A percentile compares a stretch with the other conserved stretches of the same genome.
Evolutionary conservation across 139 green algal genomes (phyloP).

Genomic region (Mesostigma viride): DNA sequence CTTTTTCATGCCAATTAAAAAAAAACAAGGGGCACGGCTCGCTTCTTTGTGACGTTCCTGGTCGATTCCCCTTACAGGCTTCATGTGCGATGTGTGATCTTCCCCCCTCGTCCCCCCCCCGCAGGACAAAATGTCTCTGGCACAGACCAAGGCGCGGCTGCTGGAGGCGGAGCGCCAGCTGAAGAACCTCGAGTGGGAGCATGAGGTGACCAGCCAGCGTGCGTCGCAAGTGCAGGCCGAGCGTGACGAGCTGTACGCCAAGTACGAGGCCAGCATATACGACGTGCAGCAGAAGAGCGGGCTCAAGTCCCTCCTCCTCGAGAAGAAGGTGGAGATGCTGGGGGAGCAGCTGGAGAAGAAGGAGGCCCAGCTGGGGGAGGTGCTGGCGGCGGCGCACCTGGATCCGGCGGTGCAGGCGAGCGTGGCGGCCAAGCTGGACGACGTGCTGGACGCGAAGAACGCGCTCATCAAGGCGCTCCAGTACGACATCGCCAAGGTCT

Average conservation of each 20-base stretch:
- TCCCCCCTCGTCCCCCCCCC: too few species aligned
- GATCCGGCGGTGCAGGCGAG: slow-evolving; percentile 52
- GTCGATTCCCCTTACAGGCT: too few species aligned
- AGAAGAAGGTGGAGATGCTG: slow-evolving; percentile 54
- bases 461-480: slow-evolving; percentile 58
- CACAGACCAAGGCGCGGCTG: slow-evolving; percentile 59
- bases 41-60: too few species aligned
- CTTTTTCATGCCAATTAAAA: too few species aligned
- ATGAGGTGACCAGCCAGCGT: slow-evolving; percentile 59
- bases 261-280: slow-evolving; percentile 63
- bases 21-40: too few species aligned
- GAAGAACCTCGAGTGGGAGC: slow-evolving; percentile 76
- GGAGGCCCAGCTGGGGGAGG: slow-evolving; percentile 66
- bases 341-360: slow-evolving; percentile 31
- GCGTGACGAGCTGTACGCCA: slow-evolving; percentile 59
- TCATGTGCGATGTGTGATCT: too few species aligned
- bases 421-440: slow-evolving; percentile 54
- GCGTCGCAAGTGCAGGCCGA: slow-evolving; percentile 4
- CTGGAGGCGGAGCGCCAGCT: slow-evolving; percentile 58
- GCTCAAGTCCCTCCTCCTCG: slow-evolving; percentile 42
- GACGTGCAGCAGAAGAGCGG: slow-evolving; percentile 59
- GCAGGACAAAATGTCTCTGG: slow-evolving; percentile 52
- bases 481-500: slow-evolving; percentile 70
- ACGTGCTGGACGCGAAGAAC: slow-evolving; percentile 75
- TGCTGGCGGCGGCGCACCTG: slow-evolving; percentile 66